phyloP scores from a whole-genome alignment of 2,329 filamentous ascomycete genomes.

The Cladosporium sp. region DNA sequence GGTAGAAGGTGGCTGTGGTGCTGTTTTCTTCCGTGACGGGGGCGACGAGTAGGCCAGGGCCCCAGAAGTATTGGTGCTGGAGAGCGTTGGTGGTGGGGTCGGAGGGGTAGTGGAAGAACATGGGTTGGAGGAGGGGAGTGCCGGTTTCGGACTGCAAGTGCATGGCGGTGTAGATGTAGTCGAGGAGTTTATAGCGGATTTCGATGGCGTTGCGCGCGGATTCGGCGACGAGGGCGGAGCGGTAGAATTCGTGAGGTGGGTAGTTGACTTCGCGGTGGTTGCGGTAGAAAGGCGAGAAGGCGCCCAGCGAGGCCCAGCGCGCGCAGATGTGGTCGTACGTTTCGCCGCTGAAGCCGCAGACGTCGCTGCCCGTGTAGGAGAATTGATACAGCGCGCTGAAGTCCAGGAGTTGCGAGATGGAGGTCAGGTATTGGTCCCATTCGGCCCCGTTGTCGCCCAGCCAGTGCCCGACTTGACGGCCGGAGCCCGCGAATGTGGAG shows the following conservation, averaged over 20 bases:
- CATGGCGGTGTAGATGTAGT: slow-evolving; percentile 74
- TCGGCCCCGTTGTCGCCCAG: slow-evolving; percentile 52
- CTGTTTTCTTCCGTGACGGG: slow-evolving; percentile 51
- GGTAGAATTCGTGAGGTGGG: slow-evolving; percentile 69
- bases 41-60: slow-evolving; percentile 52
- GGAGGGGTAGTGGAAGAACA: slow-evolving; percentile 67
- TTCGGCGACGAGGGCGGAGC: slow-evolving; percentile 58
- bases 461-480: slow-evolving; percentile 57
- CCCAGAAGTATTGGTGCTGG: slow-evolving; percentile 58
- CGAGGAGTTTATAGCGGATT: slow-evolving; percentile 70
- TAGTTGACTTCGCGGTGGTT: slow-evolving; percentile 60
- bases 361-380: slow-evolving; percentile 54
- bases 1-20: slow-evolving; percentile 52
- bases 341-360: slow-evolving; percentile 70
- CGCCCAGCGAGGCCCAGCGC: slow-evolving; percentile 70
- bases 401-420: slow-evolving; percentile 41
- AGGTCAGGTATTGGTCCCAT: slow-evolving; percentile 43
- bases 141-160: slow-evolving; percentile 58
- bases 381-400: slow-evolving; percentile 47
- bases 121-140: slow-evolving; percentile 61
- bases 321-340: slow-evolving; percentile 67
- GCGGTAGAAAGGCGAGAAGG: slow-evolving; percentile 72
- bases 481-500: slow-evolving; percentile 70
- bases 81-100: slow-evolving; percentile 51
- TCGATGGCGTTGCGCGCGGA: slow-evolving; percentile 66